phyloP scores from a whole-genome alignment of 106 monocot genomes.

The Allium sativum region DNA sequence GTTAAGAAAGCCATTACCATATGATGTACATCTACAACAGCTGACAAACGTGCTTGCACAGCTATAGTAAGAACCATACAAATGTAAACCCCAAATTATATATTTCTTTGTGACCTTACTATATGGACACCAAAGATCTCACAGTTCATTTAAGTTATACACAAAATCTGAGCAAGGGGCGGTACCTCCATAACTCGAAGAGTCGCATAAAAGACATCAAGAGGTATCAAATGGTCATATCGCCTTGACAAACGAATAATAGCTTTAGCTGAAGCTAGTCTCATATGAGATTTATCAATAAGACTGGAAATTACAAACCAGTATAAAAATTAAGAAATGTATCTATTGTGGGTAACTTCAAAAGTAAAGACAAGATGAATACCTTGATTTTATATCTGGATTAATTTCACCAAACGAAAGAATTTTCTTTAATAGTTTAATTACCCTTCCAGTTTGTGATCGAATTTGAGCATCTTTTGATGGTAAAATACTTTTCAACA shows the following conservation, averaged over 20 bases:
- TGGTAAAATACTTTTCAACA: slow-evolving; percentile 91
- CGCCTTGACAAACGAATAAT: slow-evolving; percentile 85
- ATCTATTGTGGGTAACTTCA: neutral
- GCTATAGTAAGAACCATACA: no score
- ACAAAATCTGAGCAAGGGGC: neutral
- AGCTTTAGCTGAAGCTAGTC: slow-evolving; percentile 88
- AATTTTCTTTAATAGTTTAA: slow-evolving; percentile 61
- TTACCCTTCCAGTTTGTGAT: slow-evolving; percentile 60
- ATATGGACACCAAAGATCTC: no score
- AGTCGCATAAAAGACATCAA: slow-evolving; percentile 71
- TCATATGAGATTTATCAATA: slow-evolving; percentile 82
- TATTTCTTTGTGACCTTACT: no score
- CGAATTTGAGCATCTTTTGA: slow-evolving; percentile 74
- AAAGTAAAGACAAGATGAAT: neutral
- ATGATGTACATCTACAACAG: no score
- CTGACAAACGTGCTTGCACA: no score
- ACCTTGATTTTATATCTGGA: slow-evolving; percentile 66
- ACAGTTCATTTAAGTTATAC: no score
- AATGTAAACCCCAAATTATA: no score
- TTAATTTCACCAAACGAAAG: slow-evolving; percentile 78
- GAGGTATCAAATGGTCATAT: slow-evolving; percentile 85
- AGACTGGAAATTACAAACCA: slow-evolving; percentile 28
- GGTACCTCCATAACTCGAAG: slow-evolving; percentile 70
- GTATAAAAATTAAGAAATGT: neutral
- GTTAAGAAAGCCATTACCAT: no score